phyloP scores from a whole-genome alignment of 2,329 filamentous ascomycete species.

The Lecanicillium sp. region DNA sequence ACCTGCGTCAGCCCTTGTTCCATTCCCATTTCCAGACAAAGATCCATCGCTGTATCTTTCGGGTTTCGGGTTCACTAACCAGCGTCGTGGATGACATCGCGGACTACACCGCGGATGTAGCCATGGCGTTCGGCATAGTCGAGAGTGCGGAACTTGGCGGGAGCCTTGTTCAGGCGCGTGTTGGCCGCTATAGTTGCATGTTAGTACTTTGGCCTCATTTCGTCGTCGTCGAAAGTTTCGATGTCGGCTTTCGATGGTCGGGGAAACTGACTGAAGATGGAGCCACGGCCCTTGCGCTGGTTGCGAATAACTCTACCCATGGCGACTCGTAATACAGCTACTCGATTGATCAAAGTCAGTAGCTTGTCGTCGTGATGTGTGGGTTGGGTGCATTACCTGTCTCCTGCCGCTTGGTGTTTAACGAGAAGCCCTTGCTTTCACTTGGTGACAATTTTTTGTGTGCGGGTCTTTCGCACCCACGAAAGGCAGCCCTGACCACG shows the following conservation, averaged over 20 bases:
- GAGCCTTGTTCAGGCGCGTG: slow-evolving; percentile 83
- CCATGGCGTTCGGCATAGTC: slow-evolving; percentile 96
- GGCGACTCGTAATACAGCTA: slow-evolving; percentile 24
- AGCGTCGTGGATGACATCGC: slow-evolving; percentile 98
- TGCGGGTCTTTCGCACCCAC: slow-evolving; percentile 17
- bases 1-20: slow-evolving; percentile 18
- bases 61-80: slow-evolving; percentile 38
- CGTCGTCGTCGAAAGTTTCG: slow-evolving; percentile 14
- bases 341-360: slow-evolving; percentile 26
- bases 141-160: slow-evolving; percentile 87
- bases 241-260: slow-evolving; percentile 6
- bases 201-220: slow-evolving; percentile 20
- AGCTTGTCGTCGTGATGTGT: slow-evolving; percentile 13
- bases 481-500: slow-evolving; percentile 25
- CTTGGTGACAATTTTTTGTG: slow-evolving; percentile 30
- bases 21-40: slow-evolving; percentile 8
- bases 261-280: slow-evolving; percentile 46
- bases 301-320: slow-evolving; percentile 59
- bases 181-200: slow-evolving; percentile 52
- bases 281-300: slow-evolving; percentile 54
- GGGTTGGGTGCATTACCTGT: slow-evolving; percentile 25
- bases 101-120: slow-evolving; percentile 94
- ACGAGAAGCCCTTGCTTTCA: slow-evolving; percentile 22
- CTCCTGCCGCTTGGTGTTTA: slow-evolving; percentile 33
- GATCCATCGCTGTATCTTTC: slow-evolving; percentile 5